Conservation (phyloP, 768 basidiomycete genomes). For the Pisolithus microcarpus region DNA sequence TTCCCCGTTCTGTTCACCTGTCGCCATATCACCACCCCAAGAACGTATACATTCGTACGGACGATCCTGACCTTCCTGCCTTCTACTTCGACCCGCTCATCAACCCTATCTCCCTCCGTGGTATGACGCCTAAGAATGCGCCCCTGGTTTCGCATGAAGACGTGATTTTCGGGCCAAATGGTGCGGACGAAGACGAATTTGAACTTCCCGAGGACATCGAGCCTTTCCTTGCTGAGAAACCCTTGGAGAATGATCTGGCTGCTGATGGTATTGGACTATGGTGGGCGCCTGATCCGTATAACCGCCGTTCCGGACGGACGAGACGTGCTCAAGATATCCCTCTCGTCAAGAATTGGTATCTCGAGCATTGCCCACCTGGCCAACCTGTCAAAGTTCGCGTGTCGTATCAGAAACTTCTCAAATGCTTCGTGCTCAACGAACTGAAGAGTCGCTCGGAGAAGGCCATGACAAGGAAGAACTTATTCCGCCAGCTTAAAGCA, state of each 20-base stretch:
- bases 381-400: conserved; percentile 98
- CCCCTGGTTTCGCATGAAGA: conserved; percentile 87
- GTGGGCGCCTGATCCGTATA: conserved; percentile 98
- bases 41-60: conserved; percentile 98
- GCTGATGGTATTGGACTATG: conserved; percentile 96
- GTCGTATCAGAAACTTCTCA: conserved; percentile 96
- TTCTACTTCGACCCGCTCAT: conserved; percentile 99
- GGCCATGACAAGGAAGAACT: conserved; percentile 95
- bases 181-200: conserved; percentile 80
- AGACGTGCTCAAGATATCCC: conserved; percentile 93
- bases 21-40: conserved; percentile 90
- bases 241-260: conserved; percentile 82
- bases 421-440: conserved; percentile 93
- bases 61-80: conserved; percentile 97
- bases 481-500: conserved; percentile 94
- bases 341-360: conserved; percentile 96
- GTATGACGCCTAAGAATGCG: conserved; percentile 73
- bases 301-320: conserved; percentile 85
- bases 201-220: conserved; percentile 69
- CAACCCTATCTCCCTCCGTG: conserved; percentile 92
- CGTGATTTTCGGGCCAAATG: conserved; percentile 83
- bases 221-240: conserved; percentile 76
- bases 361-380: conserved; percentile 95
- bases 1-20: conserved; percentile 90
- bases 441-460: conserved; percentile 85